Conservation (phyloP, 2,329 filamentous ascomycete species). For the Arthrobotrys iridis region DNA sequence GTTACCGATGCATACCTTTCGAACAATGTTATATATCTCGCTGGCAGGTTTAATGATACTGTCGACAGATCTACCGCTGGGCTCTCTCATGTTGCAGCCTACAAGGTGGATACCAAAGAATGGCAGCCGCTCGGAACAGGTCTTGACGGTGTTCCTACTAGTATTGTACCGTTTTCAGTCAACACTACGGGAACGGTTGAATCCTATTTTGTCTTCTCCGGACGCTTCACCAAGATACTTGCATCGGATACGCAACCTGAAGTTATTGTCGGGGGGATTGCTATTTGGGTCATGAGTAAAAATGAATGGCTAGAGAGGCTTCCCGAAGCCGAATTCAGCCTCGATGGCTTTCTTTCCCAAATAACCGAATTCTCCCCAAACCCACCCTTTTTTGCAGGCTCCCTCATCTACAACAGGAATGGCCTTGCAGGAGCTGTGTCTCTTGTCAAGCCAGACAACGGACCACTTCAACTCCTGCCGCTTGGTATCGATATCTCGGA, state of each 20-base stretch:
- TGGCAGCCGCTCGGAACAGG: conserved; percentile 87
- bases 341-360: conserved; percentile 78
- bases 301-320: conserved; percentile 90
- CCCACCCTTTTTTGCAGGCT: conserved; percentile 81
- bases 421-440: conserved; percentile 77
- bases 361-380: conserved; percentile 72
- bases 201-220: conserved; percentile 80
- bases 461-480: conserved; percentile 61
- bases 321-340: conserved; percentile 70
- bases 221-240: conserved; percentile 78
- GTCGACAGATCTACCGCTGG: conserved; percentile 70
- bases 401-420: conserved; percentile 78
- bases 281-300: conserved; percentile 87
- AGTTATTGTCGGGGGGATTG: conserved; percentile 77
- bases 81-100: conserved; percentile 79
- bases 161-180: conserved; percentile 78
- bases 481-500: conserved; percentile 69
- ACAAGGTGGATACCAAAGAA: conserved; percentile 72
- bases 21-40: conserved; percentile 76
- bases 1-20: conserved; percentile 78
- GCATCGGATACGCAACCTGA: conserved; percentile 72
- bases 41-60: conserved; percentile 84
- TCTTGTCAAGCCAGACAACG: conserved; percentile 63
- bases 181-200: conserved; percentile 80
- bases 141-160: conserved; percentile 79